These are phyloP conservation scores for Pythium scleroteichum DNA, from an alignment of 352 stramenopile genomes.

Conservation along the genomic window DNA sequence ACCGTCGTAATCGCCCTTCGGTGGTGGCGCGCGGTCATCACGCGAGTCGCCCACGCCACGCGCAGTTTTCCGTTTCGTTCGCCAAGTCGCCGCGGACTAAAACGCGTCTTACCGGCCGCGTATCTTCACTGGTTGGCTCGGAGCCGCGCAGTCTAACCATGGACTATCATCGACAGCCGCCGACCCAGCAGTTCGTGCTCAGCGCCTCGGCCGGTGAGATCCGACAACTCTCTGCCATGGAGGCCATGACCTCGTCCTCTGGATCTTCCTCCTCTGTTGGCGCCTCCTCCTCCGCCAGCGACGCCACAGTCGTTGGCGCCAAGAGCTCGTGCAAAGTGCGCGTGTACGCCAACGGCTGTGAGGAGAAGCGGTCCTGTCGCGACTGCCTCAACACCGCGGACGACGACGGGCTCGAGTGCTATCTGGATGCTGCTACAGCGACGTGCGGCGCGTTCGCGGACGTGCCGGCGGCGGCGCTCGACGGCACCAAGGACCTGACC, in stretches of 20 bases:
- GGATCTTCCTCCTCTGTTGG: not conserved
- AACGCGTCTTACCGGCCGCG: too few species aligned
- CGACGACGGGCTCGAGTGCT: constrained; percentile 23
- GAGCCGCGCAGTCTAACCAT: not conserved
- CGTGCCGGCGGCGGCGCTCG: not conserved
- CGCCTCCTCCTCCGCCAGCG: not conserved
- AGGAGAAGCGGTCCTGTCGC: constrained; percentile 28
- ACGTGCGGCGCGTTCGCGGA: constrained; percentile 21
- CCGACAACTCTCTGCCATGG: not conserved
- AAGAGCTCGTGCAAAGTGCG: constrained; percentile 17
- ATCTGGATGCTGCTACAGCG: constrained; percentile 17
- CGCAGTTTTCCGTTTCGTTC: too few species aligned
- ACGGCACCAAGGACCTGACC: not conserved
- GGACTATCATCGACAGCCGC: not conserved
- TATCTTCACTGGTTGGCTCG: too few species aligned
- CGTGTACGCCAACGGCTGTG: constrained; percentile 24
- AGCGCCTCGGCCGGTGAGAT: not conserved
- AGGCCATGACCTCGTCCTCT: not conserved
- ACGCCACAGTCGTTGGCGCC: not conserved
- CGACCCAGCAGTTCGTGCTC: not conserved
- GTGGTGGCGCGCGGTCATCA: not conserved
- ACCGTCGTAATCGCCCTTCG: not conserved
- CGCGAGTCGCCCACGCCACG: not conserved
- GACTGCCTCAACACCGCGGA: constrained; percentile 19
- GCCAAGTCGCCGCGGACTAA: too few species aligned